Percentiles rank a stretch among this genome's conserved stretches.
Evolutionary conservation across 192 early-diverging fungal genomes (phyloP).

Genomic region (Umbelopsis vinacea): DNA sequence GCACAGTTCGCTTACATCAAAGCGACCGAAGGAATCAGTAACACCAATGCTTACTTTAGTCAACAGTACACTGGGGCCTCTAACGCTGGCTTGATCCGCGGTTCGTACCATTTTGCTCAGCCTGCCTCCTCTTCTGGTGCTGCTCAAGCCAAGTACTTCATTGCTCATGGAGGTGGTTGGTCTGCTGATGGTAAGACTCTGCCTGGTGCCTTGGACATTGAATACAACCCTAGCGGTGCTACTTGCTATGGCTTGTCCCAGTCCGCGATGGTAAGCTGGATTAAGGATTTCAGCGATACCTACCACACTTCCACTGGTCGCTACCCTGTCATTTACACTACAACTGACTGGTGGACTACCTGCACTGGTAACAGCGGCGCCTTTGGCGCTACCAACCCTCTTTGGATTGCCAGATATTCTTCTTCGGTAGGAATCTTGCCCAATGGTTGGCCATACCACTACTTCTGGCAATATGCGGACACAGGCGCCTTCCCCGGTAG

Average conservation of each 20-base stretch:
- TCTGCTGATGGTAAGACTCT: conserved; percentile 39
- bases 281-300: conserved; percentile 37
- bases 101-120: conserved; percentile 39
- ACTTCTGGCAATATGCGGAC: conserved; percentile 39
- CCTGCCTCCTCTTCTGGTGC: conserved; percentile 29
- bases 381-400: conserved; percentile 35
- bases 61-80: conserved; percentile 24
- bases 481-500: conserved; percentile 23
- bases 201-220: conserved; percentile 40
- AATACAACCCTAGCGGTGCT: conserved; percentile 26
- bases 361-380: conserved; percentile 36
- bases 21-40: conserved; percentile 33
- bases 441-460: conserved; percentile 18
- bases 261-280: conserved; percentile 36
- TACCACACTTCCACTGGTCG: conserved; percentile 32
- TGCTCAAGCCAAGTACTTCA: conserved; percentile 38
- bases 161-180: conserved; percentile 41
- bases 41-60: conserved; percentile 26
- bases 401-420: conserved; percentile 38
- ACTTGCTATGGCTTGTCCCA: conserved; percentile 32
- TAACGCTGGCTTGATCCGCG: conserved; percentile 30
- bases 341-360: conserved; percentile 36
- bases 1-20: conserved; percentile 37
- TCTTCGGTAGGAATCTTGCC: conserved; percentile 31
- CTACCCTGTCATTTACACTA: conserved; percentile 41